Evolutionary conservation across 805 yeast genomes (phyloP), one percentile per base, ranked within the genome.

Genomic region (Candida berthetii): DNA sequence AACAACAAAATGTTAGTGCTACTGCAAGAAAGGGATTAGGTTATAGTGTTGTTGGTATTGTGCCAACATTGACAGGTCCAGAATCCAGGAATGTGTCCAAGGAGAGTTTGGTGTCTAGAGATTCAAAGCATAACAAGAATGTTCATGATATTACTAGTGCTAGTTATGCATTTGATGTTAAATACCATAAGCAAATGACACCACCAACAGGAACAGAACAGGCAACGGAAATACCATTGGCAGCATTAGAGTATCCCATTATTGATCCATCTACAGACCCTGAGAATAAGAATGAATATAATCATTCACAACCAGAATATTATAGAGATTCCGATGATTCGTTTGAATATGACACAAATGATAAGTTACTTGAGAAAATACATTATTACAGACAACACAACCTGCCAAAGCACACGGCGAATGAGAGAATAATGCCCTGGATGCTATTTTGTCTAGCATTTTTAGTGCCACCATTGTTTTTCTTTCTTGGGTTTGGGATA

Each of bases 381-480:
- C 36, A 42, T 18, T 38, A 42, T 32, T 49, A 49, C 9, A 46
- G 56, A 41, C 31, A 33, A 24, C 16, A 29, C 6, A 29, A 29
- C 7, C 6, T 6, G 6, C 11, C 32, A 29, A 29, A 29, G 7
- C 11, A 15, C 7, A 7, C 11, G 7, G 11, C 7, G 5, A 14
- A 29, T 6, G 16, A 6, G 6, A 29, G 32, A 6, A 29, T 14
- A 14, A 15, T 6, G 6, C 16, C 32, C 13, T 48, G 52, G 50
- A 3, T 39, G 3, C 10, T 50, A 7, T 54, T 42, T 39, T 27
- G 44, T 16, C 18, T 54, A 8, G 44, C 58, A 7, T 56, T 56
- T 31, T 2, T 52, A 4, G 39, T 56, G 3, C 59, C 61, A 15
- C 60, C 61, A 15, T 38, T 55, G 46, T 56, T 55, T 42, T 56